Percentiles rank a stretch among this genome's conserved stretches.
phyloP scores from a whole-genome alignment of 140 eudicot species.

The Anethum foeniculum region DNA sequence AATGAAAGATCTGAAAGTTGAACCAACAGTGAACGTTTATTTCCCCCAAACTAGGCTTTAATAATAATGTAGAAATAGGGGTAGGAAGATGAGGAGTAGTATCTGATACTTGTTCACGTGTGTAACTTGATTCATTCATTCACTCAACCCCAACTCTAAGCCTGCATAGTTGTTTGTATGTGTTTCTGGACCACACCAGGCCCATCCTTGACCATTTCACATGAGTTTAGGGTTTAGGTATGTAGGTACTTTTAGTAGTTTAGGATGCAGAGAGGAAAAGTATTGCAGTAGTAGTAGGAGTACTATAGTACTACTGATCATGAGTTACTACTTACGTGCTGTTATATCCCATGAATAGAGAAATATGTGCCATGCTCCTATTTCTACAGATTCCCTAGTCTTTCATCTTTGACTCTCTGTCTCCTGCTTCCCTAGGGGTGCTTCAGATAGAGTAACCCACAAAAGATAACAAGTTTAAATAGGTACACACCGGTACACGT shows the following conservation, averaged over 20 bases:
- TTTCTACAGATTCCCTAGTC: not conserved
- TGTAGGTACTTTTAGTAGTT: not conserved
- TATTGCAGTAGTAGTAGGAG: not conserved
- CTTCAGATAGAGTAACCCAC: no score
- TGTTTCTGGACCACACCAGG: not conserved
- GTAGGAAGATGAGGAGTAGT: no score
- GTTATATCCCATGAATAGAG: conserved; percentile 16
- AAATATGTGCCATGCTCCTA: not conserved
- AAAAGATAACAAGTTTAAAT: not conserved
- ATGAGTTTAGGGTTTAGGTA: conserved; percentile 2
- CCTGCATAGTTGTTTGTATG: not conserved
- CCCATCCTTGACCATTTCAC: not conserved
- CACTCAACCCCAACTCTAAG: not conserved
- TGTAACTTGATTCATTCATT: not conserved
- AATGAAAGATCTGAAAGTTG: not conserved
- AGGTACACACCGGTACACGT: not conserved
- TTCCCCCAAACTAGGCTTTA: not conserved
- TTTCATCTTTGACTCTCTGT: conserved; percentile 1
- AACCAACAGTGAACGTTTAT: conserved; percentile 7
- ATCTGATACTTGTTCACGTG: conserved; percentile 7
- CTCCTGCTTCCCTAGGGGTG: not conserved
- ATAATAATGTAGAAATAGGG: not conserved
- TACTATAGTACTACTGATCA: no score
- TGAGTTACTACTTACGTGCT: conserved; percentile 1
- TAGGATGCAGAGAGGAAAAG: not conserved